phyloP scores from a whole-genome alignment of 371 early-diverging fungal genomes.

The Mucor lusitanicus region DNA sequence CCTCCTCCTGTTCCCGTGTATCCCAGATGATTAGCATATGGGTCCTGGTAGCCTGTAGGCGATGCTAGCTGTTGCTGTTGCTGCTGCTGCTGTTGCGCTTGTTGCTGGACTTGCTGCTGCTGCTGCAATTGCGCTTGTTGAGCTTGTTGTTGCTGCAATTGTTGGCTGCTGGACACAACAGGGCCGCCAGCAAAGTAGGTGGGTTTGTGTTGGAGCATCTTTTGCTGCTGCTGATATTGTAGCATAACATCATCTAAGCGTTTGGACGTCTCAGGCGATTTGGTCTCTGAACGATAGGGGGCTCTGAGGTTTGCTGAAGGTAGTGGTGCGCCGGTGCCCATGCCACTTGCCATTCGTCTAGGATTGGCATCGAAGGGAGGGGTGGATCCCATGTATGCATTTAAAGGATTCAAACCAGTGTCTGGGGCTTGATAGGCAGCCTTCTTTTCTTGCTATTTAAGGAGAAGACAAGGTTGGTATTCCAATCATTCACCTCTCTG shows the following conservation, averaged over 20 bases:
- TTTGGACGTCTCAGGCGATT: slow-evolving; percentile 51
- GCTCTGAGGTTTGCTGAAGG: slow-evolving; percentile 31
- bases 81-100: slow-evolving; percentile 7
- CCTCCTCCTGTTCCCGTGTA: slow-evolving; percentile 39
- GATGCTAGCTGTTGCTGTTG: slow-evolving; percentile 5
- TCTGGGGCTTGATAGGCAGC: slow-evolving; percentile 12
- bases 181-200: slow-evolving; percentile 9
- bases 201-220: slow-evolving; percentile 38
- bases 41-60: slow-evolving; percentile 21
- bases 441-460: slow-evolving; percentile 33
- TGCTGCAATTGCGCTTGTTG: slow-evolving; percentile 7
- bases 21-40: slow-evolving; percentile 29
- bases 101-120: slow-evolving; percentile 2
- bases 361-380: slow-evolving; percentile 18
- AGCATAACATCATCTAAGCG: slow-evolving; percentile 55
- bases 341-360: slow-evolving; percentile 18
- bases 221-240: slow-evolving; percentile 53
- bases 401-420: slow-evolving; percentile 7
- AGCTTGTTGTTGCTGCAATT: slow-evolving; percentile 16
- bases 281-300: slow-evolving; percentile 41
- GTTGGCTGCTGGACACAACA: slow-evolving; percentile 8
- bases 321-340: slow-evolving; percentile 28
- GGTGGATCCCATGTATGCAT: slow-evolving; percentile 8
- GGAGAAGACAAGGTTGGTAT: not conserved
- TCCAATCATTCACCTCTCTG: not conserved